A percentile compares a stretch with the other conserved stretches of the same genome.
Conservation (phyloP, 2,329 filamentous ascomycete genomes). For the Lasiodiplodia citricola region DNA sequence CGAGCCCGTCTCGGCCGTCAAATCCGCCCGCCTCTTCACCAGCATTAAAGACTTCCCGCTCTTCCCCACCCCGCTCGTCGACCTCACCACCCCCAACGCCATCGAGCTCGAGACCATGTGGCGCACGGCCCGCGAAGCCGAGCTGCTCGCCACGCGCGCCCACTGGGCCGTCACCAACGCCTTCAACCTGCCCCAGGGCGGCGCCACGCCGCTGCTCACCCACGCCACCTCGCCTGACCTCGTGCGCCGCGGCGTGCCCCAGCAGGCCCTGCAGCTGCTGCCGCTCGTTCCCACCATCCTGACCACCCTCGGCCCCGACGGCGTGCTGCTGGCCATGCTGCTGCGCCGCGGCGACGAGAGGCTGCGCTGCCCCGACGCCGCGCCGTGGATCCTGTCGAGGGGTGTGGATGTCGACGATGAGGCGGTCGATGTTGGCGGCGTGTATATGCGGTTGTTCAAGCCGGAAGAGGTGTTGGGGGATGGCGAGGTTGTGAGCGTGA, state of each 20-base stretch:
- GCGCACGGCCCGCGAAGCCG: slow-evolving; percentile 66
- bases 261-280: slow-evolving; percentile 81
- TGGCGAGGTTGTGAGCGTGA: slow-evolving; percentile 81
- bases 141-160: slow-evolving; percentile 69
- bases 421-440: slow-evolving; percentile 67
- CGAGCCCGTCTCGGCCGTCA: slow-evolving; percentile 86
- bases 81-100: slow-evolving; percentile 81
- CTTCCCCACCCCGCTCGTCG: slow-evolving; percentile 68
- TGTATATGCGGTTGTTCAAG: slow-evolving; percentile 79
- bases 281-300: slow-evolving; percentile 86
- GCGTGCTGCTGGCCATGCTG: slow-evolving; percentile 77
- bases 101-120: slow-evolving; percentile 85
- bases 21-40: slow-evolving; percentile 73
- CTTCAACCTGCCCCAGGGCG: slow-evolving; percentile 72
- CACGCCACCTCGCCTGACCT: slow-evolving; percentile 69
- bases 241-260: slow-evolving; percentile 80
- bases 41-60: slow-evolving; percentile 37
- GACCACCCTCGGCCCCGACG: slow-evolving; percentile 78
- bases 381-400: slow-evolving; percentile 74
- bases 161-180: slow-evolving; percentile 86
- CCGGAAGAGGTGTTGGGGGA: slow-evolving; percentile 65
- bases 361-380: slow-evolving; percentile 65
- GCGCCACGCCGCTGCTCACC: slow-evolving; percentile 74
- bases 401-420: slow-evolving; percentile 54
- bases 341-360: slow-evolving; percentile 71